Evolutionary conservation across 2,329 filamentous ascomycete species (phyloP), one percentile per base, ranked within the genome.

Genomic region (Talaromyces sp.): DNA sequence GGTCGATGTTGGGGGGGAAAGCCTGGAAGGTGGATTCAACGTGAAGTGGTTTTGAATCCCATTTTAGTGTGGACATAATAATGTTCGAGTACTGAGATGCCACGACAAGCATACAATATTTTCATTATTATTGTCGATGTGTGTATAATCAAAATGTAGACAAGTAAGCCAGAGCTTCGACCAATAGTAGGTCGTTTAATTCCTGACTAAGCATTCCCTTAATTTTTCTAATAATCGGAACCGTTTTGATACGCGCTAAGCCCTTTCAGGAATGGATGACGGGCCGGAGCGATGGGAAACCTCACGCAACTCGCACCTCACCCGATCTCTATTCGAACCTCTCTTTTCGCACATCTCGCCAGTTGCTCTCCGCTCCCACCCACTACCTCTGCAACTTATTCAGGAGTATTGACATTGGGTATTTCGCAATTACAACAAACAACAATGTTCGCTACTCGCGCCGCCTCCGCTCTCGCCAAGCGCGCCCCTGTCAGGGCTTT

Each of bases 381-480:
- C 54, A n/a, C 35, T 52, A 22, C 13, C 56, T 59, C 19, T 9
- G 22, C 56, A 41, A 19, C 22, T 56, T 10, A 57, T 17, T 63
- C 17, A 47, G 54, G 56, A 52, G 56, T 56, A 11, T 63, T 27
- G 22, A n/a, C 31, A n/a, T 37, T 17, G 39, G 27, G 19, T 57
- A n/a, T 63, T 22, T 25, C 35, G 50, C 47, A 56, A 41, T 9
- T 54, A 25, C 19, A 19, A 58, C 70, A 71, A 73, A 73, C 73
- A 76, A 73, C 13, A 75, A 83, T 81, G 81, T 82, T 81, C 76
- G 76, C 78, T 70, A 78, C 78, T 75, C 80, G 79, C 72, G 78
- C 79, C 71, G 79, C 76, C 70, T 78, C 78, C 73, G 75, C 77
- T 72, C 74, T 81, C 68, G 80, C 78, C 63, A 77, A 78, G 76